These are phyloP conservation scores for Candida vaughaniae DNA, from an alignment of 805 yeast genomes.

Conservation along the genomic window DNA sequence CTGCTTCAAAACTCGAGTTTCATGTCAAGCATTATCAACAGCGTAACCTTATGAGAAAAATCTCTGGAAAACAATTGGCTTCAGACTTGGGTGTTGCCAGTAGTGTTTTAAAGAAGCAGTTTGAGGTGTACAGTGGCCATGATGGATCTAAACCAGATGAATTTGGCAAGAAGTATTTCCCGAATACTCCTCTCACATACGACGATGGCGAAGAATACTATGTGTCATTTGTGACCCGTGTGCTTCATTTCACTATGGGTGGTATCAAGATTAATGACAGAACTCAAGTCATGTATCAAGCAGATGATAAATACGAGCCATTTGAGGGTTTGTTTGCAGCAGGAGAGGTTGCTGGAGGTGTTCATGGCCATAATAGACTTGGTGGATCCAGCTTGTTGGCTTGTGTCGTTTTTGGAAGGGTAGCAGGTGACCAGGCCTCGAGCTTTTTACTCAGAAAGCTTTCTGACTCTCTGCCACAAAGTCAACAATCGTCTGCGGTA, in stretches of 20 bases:
- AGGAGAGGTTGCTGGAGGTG: constrained; percentile 70
- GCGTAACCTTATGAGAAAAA: constrained; percentile 52
- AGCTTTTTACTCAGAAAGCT: constrained; percentile 30
- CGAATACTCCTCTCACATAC: constrained; percentile 45
- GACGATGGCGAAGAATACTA: constrained; percentile 38
- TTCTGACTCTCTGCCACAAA: constrained; percentile 11
- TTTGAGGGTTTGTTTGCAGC: constrained; percentile 55
- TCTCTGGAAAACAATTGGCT: constrained; percentile 44
- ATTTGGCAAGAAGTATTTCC: constrained; percentile 49
- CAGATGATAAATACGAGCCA: constrained; percentile 20
- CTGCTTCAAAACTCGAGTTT: constrained; percentile 45
- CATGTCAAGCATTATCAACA: constrained; percentile 58
- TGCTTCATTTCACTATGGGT: constrained; percentile 70
- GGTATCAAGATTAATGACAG: constrained; percentile 57
- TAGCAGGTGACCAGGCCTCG: constrained; percentile 43
- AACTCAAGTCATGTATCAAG: constrained; percentile 40
- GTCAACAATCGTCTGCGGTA: constrained; percentile 8
- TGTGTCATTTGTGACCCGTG: constrained; percentile 55
- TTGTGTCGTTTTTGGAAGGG: constrained; percentile 56
- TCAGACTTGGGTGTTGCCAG: constrained; percentile 32
- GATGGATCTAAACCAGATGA: constrained; percentile 39
- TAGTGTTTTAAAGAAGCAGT: constrained; percentile 27
- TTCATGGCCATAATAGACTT: constrained; percentile 62
- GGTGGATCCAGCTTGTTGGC: constrained; percentile 59
- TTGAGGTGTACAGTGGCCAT: constrained; percentile 44